Conservation (phyloP, 495 filamentous ascomycete species). For the Cercophora sp. region DNA sequence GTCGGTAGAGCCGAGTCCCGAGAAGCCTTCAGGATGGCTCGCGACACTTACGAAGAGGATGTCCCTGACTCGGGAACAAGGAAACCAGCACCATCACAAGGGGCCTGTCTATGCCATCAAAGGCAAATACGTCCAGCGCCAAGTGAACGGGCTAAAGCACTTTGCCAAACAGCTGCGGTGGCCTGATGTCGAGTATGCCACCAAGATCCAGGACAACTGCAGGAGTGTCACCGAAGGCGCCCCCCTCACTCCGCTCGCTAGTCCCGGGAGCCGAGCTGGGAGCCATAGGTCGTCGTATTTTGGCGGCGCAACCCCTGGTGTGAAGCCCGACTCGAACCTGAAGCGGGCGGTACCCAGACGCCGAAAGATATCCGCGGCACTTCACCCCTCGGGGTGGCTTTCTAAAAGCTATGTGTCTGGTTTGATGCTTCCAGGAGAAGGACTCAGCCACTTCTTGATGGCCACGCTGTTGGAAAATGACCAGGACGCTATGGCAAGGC, state of each 20-base stretch:
- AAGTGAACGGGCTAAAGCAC: conserved; percentile 52
- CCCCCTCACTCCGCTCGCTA: conserved; percentile 40
- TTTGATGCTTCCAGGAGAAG: conserved; percentile 72
- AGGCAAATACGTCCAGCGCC: conserved; percentile 45
- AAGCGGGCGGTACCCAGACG: conserved; percentile 30
- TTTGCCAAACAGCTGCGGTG: conserved; percentile 55
- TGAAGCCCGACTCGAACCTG: conserved; percentile 20
- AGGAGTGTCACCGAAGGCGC: conserved; percentile 34
- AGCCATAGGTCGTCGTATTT: conserved; percentile 43
- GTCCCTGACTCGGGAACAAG: conserved; percentile 38
- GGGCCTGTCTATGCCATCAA: conserved; percentile 38
- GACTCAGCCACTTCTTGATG: conserved; percentile 71
- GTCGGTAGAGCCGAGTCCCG: conserved; percentile 27
- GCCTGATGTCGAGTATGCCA: conserved; percentile 45
- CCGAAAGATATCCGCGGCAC: conserved; percentile 38
- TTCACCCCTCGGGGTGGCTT: conserved; percentile 68
- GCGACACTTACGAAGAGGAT: conserved; percentile 51
- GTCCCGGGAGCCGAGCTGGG: conserved; percentile 28
- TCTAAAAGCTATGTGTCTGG: conserved; percentile 75
- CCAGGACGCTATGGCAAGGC: conserved; percentile 53
- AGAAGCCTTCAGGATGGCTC: conserved; percentile 45
- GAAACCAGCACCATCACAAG: conserved; percentile 27
- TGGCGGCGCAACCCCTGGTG: conserved; percentile 15
- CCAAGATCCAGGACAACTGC: conserved; percentile 39
- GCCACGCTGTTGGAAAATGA: conserved; percentile 75